A percentile compares a stretch with the other conserved stretches of the same genome.
Conservation (phyloP, 2,329 filamentous ascomycete species). For the Didymella glomerata region DNA sequence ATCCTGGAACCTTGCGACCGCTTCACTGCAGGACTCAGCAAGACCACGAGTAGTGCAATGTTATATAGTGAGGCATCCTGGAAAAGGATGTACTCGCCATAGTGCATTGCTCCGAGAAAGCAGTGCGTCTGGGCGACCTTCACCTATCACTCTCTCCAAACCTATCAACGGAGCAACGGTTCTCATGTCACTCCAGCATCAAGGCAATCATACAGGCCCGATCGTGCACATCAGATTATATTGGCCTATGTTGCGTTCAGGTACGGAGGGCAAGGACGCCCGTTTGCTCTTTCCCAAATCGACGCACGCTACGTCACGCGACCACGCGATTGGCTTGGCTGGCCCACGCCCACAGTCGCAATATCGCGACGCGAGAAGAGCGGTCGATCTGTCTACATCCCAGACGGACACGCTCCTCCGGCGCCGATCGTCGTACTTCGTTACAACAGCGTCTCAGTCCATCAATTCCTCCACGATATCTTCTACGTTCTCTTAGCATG, state of each 20-base stretch:
- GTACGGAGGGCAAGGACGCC: constrained; percentile 12
- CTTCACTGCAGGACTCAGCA: too few species aligned
- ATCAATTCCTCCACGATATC: not conserved
- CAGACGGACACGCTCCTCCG: constrained; percentile 3
- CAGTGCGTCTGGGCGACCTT: not conserved
- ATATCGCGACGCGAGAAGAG: constrained; percentile 5
- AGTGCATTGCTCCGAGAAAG: too few species aligned
- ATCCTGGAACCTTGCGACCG: not conserved
- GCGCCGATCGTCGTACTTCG: constrained; percentile 1
- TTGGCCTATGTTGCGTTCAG: too few species aligned
- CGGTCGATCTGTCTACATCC: constrained; percentile 10
- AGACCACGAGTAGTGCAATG: too few species aligned
- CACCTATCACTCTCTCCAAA: not conserved
- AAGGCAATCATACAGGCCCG: too few species aligned
- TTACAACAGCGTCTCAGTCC: constrained; percentile 3
- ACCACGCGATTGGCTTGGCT: constrained; percentile 17
- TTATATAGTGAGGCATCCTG: too few species aligned
- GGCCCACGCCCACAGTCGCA: constrained; percentile 15
- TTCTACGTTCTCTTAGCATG: constrained; percentile 29
- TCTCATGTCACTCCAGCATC: too few species aligned
- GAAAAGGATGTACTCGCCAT: too few species aligned
- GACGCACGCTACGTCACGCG: constrained; percentile 28
- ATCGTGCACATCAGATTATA: not conserved
- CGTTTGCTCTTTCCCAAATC: constrained; percentile 23
- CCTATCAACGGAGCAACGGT: not conserved